These are phyloP conservation scores for Talaromyces proteolyticus DNA, from an alignment of 495 filamentous ascomycete genomes.

Conservation along the genomic window DNA sequence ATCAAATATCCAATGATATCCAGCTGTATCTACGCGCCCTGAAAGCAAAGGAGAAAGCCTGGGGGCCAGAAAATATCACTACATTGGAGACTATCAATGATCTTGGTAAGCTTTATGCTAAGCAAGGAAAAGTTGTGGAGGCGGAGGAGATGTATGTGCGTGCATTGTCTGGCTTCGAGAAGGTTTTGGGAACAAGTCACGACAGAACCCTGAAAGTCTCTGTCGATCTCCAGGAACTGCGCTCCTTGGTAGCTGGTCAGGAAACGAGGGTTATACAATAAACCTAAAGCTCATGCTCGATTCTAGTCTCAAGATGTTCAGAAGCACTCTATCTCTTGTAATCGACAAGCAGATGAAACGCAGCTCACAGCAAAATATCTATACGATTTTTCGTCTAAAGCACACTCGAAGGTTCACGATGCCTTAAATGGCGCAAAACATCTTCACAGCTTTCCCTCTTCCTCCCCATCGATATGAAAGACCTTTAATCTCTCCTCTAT, in stretches of 20 bases:
- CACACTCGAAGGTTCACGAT: neutral
- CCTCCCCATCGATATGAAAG: neutral
- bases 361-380: neutral
- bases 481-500: neutral
- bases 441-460: neutral
- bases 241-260: neutral
- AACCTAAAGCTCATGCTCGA: neutral
- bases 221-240: neutral
- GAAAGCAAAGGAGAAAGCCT: conserved; percentile 14
- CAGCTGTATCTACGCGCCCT: conserved; percentile 15
- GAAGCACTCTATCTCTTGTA: neutral
- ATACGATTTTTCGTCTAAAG: neutral
- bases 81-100: conserved; percentile 7
- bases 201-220: conserved; percentile 12
- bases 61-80: conserved; percentile 9
- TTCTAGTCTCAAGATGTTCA: neutral
- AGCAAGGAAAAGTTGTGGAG: neutral
- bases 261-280: too few relatives aligned
- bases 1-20: neutral
- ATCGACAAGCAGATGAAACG: neutral
- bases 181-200: conserved; percentile 18
- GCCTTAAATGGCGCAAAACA: neutral
- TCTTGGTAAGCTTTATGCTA: conserved; percentile 1
- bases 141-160: conserved; percentile 5
- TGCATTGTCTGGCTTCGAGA: conserved; percentile 12